phyloP scores from a whole-genome alignment of 1,284 basidiomycete genomes.

The Pseudozyma sp. region DNA sequence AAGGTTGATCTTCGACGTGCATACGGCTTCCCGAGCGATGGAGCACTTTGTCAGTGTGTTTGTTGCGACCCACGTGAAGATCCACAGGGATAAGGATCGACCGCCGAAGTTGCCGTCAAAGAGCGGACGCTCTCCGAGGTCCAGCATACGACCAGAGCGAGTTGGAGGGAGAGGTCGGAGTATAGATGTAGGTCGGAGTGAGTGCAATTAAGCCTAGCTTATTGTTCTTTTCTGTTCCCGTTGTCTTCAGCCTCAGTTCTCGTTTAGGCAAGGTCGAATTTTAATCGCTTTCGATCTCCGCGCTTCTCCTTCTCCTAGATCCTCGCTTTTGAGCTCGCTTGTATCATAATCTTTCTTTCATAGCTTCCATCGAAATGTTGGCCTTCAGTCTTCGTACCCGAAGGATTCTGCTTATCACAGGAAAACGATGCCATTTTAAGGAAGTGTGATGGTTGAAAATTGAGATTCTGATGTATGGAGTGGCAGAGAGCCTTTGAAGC shows the following conservation, averaged over 20 bases:
- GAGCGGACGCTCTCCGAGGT: too few species aligned
- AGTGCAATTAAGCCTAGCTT: background rate
- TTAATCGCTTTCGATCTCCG: constrained; percentile 11
- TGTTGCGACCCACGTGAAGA: constrained; percentile 14
- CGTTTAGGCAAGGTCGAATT: constrained; percentile 6
- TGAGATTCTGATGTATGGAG: background rate
- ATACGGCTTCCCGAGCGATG: constrained; percentile 2
- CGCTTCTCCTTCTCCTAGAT: constrained; percentile 2
- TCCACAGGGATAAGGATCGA: too few species aligned
- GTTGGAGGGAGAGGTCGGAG: background rate
- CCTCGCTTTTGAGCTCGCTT: background rate
- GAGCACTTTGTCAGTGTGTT: constrained; percentile 7
- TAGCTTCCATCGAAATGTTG: too few species aligned
- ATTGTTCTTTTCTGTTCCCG: too few species aligned
- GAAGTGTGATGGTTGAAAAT: background rate
- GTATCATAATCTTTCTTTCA: too few species aligned
- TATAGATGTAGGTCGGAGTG: constrained; percentile 7
- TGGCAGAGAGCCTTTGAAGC: background rate
- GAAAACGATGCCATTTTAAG: too few species aligned
- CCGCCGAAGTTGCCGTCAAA: too few species aligned
- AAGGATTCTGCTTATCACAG: too few species aligned
- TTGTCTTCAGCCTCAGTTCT: too few species aligned
- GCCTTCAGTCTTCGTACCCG: too few species aligned
- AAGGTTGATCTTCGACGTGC: constrained; percentile 21
- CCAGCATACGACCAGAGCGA: background rate